phyloP scores from a whole-genome alignment of 768 basidiomycete genomes.

The Exidia glandulosa region DNA sequence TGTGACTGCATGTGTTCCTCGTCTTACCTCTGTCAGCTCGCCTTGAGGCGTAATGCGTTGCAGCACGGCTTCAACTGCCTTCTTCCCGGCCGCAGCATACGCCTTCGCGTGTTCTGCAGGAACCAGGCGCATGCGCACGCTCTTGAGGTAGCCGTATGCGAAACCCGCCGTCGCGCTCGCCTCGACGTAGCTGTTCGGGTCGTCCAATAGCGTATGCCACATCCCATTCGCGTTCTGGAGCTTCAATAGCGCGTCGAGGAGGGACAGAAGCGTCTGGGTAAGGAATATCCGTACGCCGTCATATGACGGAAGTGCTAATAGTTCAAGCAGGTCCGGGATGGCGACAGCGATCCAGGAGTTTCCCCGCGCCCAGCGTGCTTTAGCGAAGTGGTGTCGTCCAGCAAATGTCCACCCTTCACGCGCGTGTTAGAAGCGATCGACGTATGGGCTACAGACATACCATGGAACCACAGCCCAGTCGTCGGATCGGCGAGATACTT shows the following conservation, averaged over 20 bases:
- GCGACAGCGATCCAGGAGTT: conserved; percentile 43
- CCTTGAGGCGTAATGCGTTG: conserved; percentile 34
- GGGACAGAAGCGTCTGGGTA: conserved; percentile 29
- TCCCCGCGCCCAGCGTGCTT: conserved; percentile 42
- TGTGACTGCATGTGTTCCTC: neutral
- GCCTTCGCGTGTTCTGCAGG: conserved; percentile 23
- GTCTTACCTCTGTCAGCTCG: conserved; percentile 20
- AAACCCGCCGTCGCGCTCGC: conserved; percentile 38
- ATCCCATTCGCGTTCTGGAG: conserved; percentile 37
- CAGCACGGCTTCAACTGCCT: conserved; percentile 32
- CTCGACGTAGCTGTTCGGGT: conserved; percentile 39
- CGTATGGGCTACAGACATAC: conserved; percentile 14
- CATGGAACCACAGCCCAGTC: conserved; percentile 39
- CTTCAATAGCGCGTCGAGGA: conserved; percentile 37
- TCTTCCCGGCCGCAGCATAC: conserved; percentile 26
- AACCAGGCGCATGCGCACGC: conserved; percentile 31
- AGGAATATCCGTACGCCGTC: conserved; percentile 35
- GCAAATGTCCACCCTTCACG: conserved; percentile 31
- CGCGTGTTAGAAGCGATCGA: neutral
- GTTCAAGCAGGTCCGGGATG: conserved; percentile 38
- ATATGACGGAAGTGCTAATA: conserved; percentile 26
- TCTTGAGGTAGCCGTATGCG: conserved; percentile 36
- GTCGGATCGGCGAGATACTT: conserved; percentile 34
- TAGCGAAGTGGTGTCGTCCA: conserved; percentile 34
- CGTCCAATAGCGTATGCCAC: conserved; percentile 46